Conservation (phyloP, 2,329 filamentous ascomycete species). For the Dothidotthia symphoricarpi region DNA sequence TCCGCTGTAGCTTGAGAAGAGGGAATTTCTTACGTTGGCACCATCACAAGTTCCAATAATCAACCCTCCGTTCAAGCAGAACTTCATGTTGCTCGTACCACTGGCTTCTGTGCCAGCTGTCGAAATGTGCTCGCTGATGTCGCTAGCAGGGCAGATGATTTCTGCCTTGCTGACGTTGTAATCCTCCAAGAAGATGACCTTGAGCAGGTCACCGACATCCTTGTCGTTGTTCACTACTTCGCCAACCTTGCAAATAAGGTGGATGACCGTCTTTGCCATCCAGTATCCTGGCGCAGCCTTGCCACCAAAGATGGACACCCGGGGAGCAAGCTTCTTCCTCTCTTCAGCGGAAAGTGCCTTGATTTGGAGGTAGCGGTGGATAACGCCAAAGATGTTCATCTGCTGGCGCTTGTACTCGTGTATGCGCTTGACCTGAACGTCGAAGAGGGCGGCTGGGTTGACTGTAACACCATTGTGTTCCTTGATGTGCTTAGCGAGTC, state of each 20-base stretch:
- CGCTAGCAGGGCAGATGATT: slow-evolving; percentile 90
- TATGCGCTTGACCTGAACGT: slow-evolving; percentile 98
- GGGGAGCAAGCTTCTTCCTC: slow-evolving; percentile 79
- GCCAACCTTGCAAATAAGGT: slow-evolving; percentile 90
- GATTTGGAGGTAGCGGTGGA: slow-evolving; percentile 86
- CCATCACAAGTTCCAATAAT: slow-evolving; percentile 98
- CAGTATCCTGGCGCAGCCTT: slow-evolving; percentile 98
- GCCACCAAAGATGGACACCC: slow-evolving; percentile 94
- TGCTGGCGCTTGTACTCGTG: slow-evolving; percentile 99
- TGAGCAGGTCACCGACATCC: slow-evolving; percentile 89
- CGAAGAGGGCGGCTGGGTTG: slow-evolving; percentile 85
- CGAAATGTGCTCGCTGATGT: slow-evolving; percentile 97
- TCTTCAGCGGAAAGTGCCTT: slow-evolving; percentile 82
- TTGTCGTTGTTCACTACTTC: slow-evolving; percentile 86
- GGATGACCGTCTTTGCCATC: slow-evolving; percentile 99
- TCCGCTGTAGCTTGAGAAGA: background rate
- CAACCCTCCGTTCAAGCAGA: slow-evolving; percentile 92
- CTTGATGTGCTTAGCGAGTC: slow-evolving; percentile 89
- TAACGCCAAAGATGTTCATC: slow-evolving; percentile 97
- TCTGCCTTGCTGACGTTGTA: slow-evolving; percentile 99
- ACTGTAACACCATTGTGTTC: slow-evolving; percentile 74
- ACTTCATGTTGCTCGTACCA: slow-evolving; percentile 99
- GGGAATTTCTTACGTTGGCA: slow-evolving; percentile 71
- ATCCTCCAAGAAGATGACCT: slow-evolving; percentile 95
- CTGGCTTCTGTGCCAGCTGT: slow-evolving; percentile 88